A percentile compares a stretch with the other conserved stretches of the same genome.
Evolutionary conservation across 2,329 filamentous ascomycete species (phyloP).

Genomic region (Fusarium bulbicola): DNA sequence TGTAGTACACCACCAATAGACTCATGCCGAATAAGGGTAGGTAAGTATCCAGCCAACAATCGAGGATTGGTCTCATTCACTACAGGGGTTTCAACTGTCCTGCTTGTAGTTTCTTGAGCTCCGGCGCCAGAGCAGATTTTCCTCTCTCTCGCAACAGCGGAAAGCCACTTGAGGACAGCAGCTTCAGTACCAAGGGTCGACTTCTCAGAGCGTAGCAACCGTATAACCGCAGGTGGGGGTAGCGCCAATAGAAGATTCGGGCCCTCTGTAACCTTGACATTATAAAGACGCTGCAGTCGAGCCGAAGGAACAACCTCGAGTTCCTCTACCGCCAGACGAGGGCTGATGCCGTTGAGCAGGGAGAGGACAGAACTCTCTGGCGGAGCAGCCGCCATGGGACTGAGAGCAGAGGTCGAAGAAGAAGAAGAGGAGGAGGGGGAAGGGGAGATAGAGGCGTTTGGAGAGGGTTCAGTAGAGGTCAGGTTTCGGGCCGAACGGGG

Average conservation of each 20-base stretch:
- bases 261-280: conserved; percentile 54
- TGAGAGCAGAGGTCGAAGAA: conserved; percentile 14
- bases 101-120: conserved; percentile 3
- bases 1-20: conserved; percentile 41
- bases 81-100: background rate
- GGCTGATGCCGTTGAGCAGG: conserved; percentile 37
- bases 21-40: conserved; percentile 53
- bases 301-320: conserved; percentile 47
- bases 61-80: background rate
- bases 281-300: conserved; percentile 54
- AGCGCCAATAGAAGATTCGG: conserved; percentile 54
- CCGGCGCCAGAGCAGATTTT: conserved; percentile 5
- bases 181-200: conserved; percentile 56
- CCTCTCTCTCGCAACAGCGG: conserved; percentile 32
- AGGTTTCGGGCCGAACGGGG: conserved; percentile 40
- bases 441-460: background rate
- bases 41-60: conserved; percentile 48
- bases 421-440: background rate
- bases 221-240: conserved; percentile 53
- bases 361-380: conserved; percentile 40
- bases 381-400: conserved; percentile 35
- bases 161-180: conserved; percentile 56
- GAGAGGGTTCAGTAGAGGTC: conserved; percentile 32
- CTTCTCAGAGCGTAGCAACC: conserved; percentile 59
- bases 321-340: conserved; percentile 37